Evolutionary conservation across 371 early-diverging fungal species (phyloP).

Genomic region (Mortierella sp.): DNA sequence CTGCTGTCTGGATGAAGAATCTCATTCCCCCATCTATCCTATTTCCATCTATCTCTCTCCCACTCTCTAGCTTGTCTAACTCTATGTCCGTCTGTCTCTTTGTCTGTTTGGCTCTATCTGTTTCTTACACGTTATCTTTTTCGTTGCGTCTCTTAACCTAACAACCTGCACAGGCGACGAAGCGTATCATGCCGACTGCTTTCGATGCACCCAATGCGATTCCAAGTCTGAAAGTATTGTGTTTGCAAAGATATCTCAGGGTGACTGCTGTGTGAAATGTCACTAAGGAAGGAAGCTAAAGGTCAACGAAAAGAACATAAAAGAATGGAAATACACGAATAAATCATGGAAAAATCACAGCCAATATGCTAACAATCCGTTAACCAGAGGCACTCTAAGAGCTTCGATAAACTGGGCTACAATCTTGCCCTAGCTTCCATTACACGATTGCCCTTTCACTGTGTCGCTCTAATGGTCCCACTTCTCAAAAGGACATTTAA

Average conservation of each 20-base stretch:
- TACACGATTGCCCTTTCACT: no score
- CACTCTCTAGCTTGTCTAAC: no score
- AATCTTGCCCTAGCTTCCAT: no score
- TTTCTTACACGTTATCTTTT: background rate
- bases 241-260: conserved; percentile 84
- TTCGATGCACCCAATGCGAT: conserved; percentile 83
- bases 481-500: no score
- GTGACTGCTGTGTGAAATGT: conserved; percentile 62
- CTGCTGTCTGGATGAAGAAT: background rate
- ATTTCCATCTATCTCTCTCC: no score
- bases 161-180: background rate
- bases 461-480: no score
- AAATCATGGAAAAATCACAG: background rate
- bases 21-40: background rate
- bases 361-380: conserved; percentile 51
- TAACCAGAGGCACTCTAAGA: conserved; percentile 31
- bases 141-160: no score
- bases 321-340: conserved; percentile 35
- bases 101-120: no score
- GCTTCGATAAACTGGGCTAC: no score
- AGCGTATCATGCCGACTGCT: conserved; percentile 42
- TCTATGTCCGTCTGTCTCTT: no score
- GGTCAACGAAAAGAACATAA: conserved; percentile 49
- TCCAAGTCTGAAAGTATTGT: conserved; percentile 75
- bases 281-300: conserved; percentile 61